Evolutionary conservation across 2,329 filamentous ascomycete genomes (phyloP).

Genomic region (Purpureocillium lavendulum): DNA sequence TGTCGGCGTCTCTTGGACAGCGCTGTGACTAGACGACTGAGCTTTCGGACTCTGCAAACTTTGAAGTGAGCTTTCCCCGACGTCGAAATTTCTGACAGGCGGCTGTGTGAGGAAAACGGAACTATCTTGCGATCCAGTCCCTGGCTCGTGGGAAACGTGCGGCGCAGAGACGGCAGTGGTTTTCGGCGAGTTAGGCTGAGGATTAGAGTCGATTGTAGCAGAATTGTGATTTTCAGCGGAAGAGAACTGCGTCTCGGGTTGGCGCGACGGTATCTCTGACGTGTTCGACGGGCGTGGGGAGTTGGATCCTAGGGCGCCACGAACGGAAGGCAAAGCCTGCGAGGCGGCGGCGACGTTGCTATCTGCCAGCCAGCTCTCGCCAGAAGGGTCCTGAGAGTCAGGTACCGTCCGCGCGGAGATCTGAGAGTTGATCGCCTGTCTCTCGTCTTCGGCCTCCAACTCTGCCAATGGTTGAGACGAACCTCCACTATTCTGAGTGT

Average conservation of each 20-base stretch:
- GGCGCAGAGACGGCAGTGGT: too few relatives aligned
- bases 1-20: conserved; percentile 4
- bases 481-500: conserved; percentile 18
- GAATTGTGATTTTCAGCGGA: too few relatives aligned
- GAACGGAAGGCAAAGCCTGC: too few relatives aligned
- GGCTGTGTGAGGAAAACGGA: conserved; percentile 10
- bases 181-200: too few relatives aligned
- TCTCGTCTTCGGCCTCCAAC: conserved; percentile 25
- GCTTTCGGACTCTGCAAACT: neutral
- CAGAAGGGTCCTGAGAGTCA: conserved; percentile 33
- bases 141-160: too few relatives aligned
- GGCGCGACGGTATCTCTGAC: conserved; percentile 14
- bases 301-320: neutral
- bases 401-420: conserved; percentile 30
- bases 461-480: conserved; percentile 23
- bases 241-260: conserved; percentile 9
- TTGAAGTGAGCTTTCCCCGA: conserved; percentile 4
- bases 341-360: too few relatives aligned
- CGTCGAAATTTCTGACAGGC: neutral
- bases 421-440: conserved; percentile 18
- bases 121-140: neutral
- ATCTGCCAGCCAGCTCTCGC: neutral
- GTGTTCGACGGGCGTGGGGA: neutral
- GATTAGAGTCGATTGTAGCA: too few relatives aligned
- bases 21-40: neutral